phyloP scores from a whole-genome alignment of 148 eudicot genomes.

The Vaccinium corymbosum region DNA sequence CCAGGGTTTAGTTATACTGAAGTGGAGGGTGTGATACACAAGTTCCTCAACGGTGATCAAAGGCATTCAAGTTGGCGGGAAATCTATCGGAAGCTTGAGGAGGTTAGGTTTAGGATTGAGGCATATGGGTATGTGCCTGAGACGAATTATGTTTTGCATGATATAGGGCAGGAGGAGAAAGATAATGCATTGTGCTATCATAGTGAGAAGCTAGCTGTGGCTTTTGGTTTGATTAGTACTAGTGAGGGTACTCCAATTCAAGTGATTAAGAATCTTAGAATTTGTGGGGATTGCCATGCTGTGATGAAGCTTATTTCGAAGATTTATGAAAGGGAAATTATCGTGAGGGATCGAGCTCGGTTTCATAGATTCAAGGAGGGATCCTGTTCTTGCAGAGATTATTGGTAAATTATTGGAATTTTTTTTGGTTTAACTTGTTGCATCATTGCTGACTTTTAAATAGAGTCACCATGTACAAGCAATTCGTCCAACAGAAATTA shows the following conservation, averaged over 20 bases:
- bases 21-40: conserved; percentile 47
- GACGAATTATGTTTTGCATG: conserved; percentile 78
- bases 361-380: conserved; percentile 78
- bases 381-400: conserved; percentile 75
- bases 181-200: conserved; percentile 66
- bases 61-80: conserved; percentile 51
- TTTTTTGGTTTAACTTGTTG: background rate
- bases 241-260: conserved; percentile 46
- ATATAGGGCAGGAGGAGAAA: conserved; percentile 85
- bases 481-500: conserved; percentile 3
- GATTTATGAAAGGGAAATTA: conserved; percentile 63
- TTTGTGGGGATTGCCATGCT: conserved; percentile 91
- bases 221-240: conserved; percentile 66
- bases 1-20: conserved; percentile 89
- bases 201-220: conserved; percentile 87
- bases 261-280: conserved; percentile 77
- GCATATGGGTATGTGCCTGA: conserved; percentile 66
- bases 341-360: conserved; percentile 77
- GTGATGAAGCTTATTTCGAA: conserved; percentile 72
- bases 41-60: conserved; percentile 68
- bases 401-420: conserved; percentile 37
- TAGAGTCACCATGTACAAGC: background rate
- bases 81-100: conserved; percentile 67
- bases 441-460: background rate
- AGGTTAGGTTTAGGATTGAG: conserved; percentile 52